Evolutionary conservation across 352 stramenopile genomes (phyloP).

Genomic region (Pythium sukuiense): DNA sequence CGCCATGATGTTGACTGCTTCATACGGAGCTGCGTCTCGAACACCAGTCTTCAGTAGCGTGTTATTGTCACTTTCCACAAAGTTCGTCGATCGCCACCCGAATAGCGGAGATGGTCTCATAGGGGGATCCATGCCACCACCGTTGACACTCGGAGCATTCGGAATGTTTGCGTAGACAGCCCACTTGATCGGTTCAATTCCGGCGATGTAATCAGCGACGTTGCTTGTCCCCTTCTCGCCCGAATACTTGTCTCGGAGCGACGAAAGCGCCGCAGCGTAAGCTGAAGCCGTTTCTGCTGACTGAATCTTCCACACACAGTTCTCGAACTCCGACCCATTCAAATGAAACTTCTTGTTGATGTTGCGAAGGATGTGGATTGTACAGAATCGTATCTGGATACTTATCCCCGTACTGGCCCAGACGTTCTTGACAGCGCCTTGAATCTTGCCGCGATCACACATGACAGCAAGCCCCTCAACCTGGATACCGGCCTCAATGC

Average conservation of each 20-base stretch:
- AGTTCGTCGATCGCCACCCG: neutral
- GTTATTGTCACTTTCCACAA: conserved; percentile 2
- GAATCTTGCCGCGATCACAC: no score
- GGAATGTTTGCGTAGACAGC: neutral
- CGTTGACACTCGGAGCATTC: neutral
- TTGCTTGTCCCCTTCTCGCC: no score
- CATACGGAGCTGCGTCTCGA: neutral
- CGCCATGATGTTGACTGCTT: neutral
- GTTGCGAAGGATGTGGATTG: neutral
- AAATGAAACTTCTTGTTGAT: neutral
- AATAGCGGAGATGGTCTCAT: neutral
- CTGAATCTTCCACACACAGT: neutral
- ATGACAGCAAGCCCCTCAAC: neutral
- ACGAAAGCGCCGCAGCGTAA: neutral
- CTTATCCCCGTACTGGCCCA: neutral
- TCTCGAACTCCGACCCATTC: neutral
- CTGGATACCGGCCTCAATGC: neutral
- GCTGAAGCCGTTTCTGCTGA: neutral
- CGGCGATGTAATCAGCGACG: neutral
- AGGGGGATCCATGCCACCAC: no score
- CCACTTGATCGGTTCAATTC: neutral
- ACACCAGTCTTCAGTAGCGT: neutral
- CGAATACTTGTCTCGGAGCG: neutral
- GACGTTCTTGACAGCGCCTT: neutral
- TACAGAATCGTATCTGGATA: neutral